Percentiles rank a stretch among this genome's conserved stretches.
phyloP scores from a whole-genome alignment of 139 green algal genomes.

The Nannochloris sp. region DNA sequence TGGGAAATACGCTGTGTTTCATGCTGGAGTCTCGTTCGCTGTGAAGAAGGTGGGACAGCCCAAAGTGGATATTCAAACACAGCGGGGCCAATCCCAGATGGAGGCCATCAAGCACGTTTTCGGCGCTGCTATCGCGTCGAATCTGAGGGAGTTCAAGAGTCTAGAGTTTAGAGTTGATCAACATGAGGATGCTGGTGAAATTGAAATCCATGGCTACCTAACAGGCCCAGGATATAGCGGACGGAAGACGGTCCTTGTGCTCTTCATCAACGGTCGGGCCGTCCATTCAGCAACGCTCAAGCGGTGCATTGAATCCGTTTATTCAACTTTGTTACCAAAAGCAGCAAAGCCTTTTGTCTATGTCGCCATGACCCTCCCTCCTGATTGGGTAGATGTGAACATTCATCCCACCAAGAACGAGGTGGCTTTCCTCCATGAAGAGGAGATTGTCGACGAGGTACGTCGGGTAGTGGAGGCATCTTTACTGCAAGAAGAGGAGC shows the following conservation, averaged over 20 bases:
- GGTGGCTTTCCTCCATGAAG: conserved; percentile 80
- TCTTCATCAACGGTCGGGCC: conserved; percentile 91
- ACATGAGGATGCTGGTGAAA: neutral
- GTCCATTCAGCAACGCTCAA: conserved; percentile 81
- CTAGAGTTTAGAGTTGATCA: neutral
- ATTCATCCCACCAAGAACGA: conserved; percentile 93
- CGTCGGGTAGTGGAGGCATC: conserved; percentile 49
- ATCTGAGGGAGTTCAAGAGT: conserved; percentile 29
- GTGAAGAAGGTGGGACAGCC: conserved; percentile 62
- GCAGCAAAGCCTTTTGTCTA: conserved; percentile 78
- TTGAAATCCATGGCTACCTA: conserved; percentile 49
- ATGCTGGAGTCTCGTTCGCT: conserved; percentile 34
- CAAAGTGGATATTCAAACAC: conserved; percentile 65
- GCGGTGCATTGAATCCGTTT: conserved; percentile 66
- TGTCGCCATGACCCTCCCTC: conserved; percentile 70
- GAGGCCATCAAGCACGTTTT: conserved; percentile 75
- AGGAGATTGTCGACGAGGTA: conserved; percentile 56
- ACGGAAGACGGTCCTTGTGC: conserved; percentile 60
- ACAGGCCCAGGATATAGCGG: conserved; percentile 53
- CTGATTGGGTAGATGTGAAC: conserved; percentile 89
- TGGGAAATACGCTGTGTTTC: conserved; percentile 66
- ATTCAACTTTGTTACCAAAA: conserved; percentile 62
- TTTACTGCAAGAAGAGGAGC: conserved; percentile 55
- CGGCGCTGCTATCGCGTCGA: conserved; percentile 55
- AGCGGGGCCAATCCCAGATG: conserved; percentile 21